Percentiles rank a stretch among this genome's conserved stretches.
Conservation (phyloP, 495 filamentous ascomycete genomes). For the Xylaria castorea region DNA sequence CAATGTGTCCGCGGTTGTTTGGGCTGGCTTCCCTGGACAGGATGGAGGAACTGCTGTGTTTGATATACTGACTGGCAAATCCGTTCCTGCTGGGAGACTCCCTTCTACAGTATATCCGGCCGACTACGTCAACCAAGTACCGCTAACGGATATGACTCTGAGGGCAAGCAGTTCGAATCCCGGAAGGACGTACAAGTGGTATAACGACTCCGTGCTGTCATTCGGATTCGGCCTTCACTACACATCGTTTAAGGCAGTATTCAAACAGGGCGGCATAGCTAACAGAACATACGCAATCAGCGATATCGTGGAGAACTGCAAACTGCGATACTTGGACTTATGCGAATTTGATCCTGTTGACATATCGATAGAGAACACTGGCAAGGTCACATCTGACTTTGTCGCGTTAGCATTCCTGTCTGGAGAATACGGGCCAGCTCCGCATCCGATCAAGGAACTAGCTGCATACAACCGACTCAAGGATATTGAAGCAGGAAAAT, state of each 20-base stretch:
- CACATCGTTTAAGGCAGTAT: constrained; percentile 55
- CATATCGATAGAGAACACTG: constrained; percentile 58
- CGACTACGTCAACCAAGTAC: constrained; percentile 46
- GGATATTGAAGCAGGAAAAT: constrained; percentile 56
- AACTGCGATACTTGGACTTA: constrained; percentile 47
- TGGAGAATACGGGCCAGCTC: constrained; percentile 60
- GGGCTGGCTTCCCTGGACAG: constrained; percentile 62
- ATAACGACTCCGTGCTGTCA: constrained; percentile 49
- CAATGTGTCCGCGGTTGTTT: constrained; percentile 61
- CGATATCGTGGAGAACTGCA: constrained; percentile 41
- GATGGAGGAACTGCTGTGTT: constrained; percentile 61
- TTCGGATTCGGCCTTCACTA: constrained; percentile 63
- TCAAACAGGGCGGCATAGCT: constrained; percentile 42
- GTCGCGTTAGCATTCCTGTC: constrained; percentile 60
- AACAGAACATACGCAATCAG: constrained; percentile 37
- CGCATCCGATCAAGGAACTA: constrained; percentile 64
- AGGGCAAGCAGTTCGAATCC: constrained; percentile 44
- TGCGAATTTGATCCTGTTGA: constrained; percentile 52
- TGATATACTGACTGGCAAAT: constrained; percentile 58
- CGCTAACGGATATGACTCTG: constrained; percentile 53
- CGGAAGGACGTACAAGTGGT: constrained; percentile 58
- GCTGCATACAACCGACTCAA: constrained; percentile 62
- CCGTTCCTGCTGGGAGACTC: constrained; percentile 64
- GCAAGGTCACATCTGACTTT: constrained; percentile 59
- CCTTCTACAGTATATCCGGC: constrained; percentile 63